phyloP scores from a whole-genome alignment of 164 flowering plant genomes.

The Tetrastigma voinierianum region DNA sequence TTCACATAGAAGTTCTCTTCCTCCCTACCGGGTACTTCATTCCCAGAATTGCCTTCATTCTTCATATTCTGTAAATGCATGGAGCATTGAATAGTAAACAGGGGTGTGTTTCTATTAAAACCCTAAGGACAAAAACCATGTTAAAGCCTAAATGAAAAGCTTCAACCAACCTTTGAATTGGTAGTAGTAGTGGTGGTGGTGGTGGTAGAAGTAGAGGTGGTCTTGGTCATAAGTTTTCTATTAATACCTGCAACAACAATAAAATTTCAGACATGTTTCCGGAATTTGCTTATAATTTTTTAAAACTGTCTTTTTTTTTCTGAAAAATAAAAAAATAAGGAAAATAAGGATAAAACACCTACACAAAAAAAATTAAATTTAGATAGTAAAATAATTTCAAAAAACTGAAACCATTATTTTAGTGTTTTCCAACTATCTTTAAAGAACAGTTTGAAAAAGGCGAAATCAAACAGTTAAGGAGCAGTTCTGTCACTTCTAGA shows the following conservation, averaged over 20 bases:
- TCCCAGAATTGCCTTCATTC: conserved; percentile 15
- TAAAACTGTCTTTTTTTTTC: too few species aligned
- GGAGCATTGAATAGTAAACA: background rate
- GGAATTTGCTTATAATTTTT: too few species aligned
- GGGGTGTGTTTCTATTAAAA: background rate
- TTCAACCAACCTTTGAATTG: conserved; percentile 44
- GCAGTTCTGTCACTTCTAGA: too few species aligned
- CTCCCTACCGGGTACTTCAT: conserved; percentile 12
- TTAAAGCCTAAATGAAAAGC: background rate
- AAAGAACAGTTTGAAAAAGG: too few species aligned
- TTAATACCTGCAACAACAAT: conserved; percentile 42
- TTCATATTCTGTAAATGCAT: conserved; percentile 24
- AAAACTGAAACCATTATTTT: too few species aligned
- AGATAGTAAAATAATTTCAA: too few species aligned
- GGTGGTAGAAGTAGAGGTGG: conserved; percentile 20
- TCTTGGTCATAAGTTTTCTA: conserved; percentile 39
- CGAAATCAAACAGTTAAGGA: too few species aligned
- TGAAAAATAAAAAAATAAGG: too few species aligned
- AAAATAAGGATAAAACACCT: too few species aligned
- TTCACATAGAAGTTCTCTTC: conserved; percentile 26
- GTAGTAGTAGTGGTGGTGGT: conserved; percentile 28
- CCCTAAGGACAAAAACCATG: background rate
- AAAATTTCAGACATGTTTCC: conserved; percentile 9
- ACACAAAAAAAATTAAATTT: too few species aligned
- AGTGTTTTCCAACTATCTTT: too few species aligned